Percentiles rank a stretch among this genome's conserved stretches.
These are phyloP conservation scores for Sclerotinia subarctica DNA, from an alignment of 2,329 filamentous ascomycete genomes.

Conservation along the genomic window DNA sequence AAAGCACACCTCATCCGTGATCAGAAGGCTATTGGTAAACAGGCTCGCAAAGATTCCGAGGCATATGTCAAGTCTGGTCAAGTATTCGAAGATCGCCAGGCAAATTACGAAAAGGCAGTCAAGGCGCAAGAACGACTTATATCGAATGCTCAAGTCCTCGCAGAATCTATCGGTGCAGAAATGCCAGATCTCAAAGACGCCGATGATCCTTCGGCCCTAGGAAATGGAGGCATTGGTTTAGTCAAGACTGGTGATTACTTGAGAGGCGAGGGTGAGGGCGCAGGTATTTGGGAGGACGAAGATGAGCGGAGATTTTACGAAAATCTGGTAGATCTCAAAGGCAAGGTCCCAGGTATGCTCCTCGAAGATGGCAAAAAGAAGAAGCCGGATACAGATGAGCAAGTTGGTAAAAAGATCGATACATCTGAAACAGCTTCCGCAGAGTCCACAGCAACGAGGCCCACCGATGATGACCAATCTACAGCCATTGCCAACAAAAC, in stretches of 20 bases:
- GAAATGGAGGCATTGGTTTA: constrained; percentile 80
- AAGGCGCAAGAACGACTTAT: constrained; percentile 90
- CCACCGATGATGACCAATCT: constrained; percentile 72
- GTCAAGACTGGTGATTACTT: constrained; percentile 94
- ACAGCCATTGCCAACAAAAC: constrained; percentile 97
- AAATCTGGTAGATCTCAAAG: constrained; percentile 90
- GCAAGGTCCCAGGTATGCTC: constrained; percentile 89
- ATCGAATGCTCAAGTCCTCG: constrained; percentile 84
- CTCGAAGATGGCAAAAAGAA: constrained; percentile 96
- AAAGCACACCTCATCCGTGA: constrained; percentile 86
- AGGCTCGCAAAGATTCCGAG: constrained; percentile 92
- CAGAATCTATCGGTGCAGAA: constrained; percentile 81
- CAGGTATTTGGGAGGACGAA: constrained; percentile 98
- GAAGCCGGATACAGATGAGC: constrained; percentile 76
- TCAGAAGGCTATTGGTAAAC: constrained; percentile 80
- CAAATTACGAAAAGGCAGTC: constrained; percentile 90
- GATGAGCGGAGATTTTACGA: constrained; percentile 98
- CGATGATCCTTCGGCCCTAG: constrained; percentile 62
- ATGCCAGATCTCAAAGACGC: constrained; percentile 92
- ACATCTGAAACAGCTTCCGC: constrained; percentile 44
- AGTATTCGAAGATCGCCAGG: constrained; percentile 94
- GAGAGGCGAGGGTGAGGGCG: constrained; percentile 81
- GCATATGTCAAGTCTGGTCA: constrained; percentile 98
- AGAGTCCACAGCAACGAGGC: constrained; percentile 49
- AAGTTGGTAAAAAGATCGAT: constrained; percentile 72